These are phyloP conservation scores for Allium sativum DNA, from an alignment of 106 monocot genomes.

Conservation along the genomic window DNA sequence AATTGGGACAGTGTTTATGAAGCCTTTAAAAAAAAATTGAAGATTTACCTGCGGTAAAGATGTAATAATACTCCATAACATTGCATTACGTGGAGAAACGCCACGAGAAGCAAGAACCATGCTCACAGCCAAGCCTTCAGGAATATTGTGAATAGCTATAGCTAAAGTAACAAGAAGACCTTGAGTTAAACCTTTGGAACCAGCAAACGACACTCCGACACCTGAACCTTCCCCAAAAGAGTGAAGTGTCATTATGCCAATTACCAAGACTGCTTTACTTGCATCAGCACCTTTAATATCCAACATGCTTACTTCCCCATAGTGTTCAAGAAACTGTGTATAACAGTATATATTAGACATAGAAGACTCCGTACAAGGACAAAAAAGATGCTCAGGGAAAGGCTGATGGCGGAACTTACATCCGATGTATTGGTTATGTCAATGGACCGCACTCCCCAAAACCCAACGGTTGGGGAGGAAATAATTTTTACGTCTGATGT, in stretches of 20 bases:
- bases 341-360: not conserved
- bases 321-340: slow-evolving; percentile 60
- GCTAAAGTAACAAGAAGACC: slow-evolving; percentile 88
- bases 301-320: slow-evolving; percentile 97
- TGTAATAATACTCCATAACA: slow-evolving; percentile 97
- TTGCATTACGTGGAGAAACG: slow-evolving; percentile 90
- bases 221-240: slow-evolving; percentile 99
- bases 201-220: slow-evolving; percentile 95
- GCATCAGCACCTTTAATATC: slow-evolving; percentile 99
- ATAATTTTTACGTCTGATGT: no score
- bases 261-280: slow-evolving; percentile 82
- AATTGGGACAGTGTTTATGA: not conserved
- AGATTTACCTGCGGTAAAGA: slow-evolving; percentile 86
- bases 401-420: no score
- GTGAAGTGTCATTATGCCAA: slow-evolving; percentile 99
- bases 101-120: slow-evolving; percentile 95
- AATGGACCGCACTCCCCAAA: no score
- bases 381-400: not conserved
- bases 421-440: no score
- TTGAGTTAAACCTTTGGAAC: slow-evolving; percentile 87
- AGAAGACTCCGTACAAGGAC: not conserved
- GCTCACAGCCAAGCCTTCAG: slow-evolving; percentile 98
- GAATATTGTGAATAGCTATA: slow-evolving; percentile 97
- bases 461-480: no score
- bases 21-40: not conserved